Base-by-base conservation (phyloP, 768 basidiomycete genomes). In the Boletus subparvulus region DNA sequence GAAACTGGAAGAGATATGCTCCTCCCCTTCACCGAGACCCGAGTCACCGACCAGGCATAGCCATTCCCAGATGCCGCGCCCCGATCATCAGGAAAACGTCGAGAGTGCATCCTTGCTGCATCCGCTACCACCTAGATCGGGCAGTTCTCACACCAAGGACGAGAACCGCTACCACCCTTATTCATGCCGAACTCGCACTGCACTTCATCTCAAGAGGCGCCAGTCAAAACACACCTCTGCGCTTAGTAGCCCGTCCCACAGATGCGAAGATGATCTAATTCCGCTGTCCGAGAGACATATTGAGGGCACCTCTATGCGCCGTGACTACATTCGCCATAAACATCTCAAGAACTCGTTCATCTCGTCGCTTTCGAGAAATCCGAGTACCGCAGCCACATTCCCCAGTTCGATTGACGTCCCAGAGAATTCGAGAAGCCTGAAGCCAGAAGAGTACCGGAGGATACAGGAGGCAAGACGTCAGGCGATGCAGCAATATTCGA, bases 261-360 rank as follows among this genome's bases (percentile, higher is more conserved):
- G 54, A 57, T 40, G 58, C 21, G 69, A 73, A 16, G 60, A 67
- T 7, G 71, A 67, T 11, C 19, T 61, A 4, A 12, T 56, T 4
- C 55, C 69, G n/a, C 52, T 54, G 21, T 56, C 62, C n/a, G 52
- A 58, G 6, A 47, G 52, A 50, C 55, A 73, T 2, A 65, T 71
- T 40, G 72, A 73, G 52, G 61, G 52, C 10, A 56, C 63, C 3
- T 60, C 55, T 13, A 58, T 62, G 45, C 70, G 72, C 3, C 70
- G 66, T 6, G 61, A 61, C 24, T 68, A 68, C 50, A 58, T 70
- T 40, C 68, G 54, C 11, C 58, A 70, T 8, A 73, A 49, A 33
- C 60, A 70, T 16, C n/a, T 64, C 56, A 72, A 69, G 54, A 71
- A 73, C 43, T 54, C 61, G 14, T 59, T 60, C 39, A 72, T 72